Evolutionary conservation across 257 asterid genomes (phyloP).

Genomic region (Salvia hispanica): DNA sequence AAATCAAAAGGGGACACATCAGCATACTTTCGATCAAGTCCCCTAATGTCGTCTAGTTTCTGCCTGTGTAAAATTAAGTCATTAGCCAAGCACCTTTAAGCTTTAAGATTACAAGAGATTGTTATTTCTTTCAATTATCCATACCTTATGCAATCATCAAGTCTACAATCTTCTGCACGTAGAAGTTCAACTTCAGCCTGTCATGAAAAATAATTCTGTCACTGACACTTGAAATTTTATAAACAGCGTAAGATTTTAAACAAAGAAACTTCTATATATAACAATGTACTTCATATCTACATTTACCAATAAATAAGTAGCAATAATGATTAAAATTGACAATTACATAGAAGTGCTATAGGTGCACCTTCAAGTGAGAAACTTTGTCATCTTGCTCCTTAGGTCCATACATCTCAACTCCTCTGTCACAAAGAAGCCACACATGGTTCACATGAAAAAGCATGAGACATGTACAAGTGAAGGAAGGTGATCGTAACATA

Average conservation of each 20-base stretch:
- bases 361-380: constrained; percentile 58
- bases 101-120: constrained; percentile 16
- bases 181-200: constrained; percentile 65
- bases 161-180: constrained; percentile 53
- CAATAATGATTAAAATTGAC: not conserved
- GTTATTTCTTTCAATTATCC: constrained; percentile 17
- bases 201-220: constrained; percentile 24
- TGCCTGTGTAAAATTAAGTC: constrained; percentile 51
- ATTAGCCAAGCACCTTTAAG: constrained; percentile 33
- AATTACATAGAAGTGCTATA: constrained; percentile 10
- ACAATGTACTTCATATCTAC: not conserved
- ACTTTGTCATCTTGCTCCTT: constrained; percentile 42
- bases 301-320: not conserved
- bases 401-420: constrained; percentile 35
- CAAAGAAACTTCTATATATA: not conserved
- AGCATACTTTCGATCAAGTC: constrained; percentile 59
- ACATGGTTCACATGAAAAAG: constrained; percentile 32
- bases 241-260: not conserved
- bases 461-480: constrained; percentile 22
- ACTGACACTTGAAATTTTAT: not conserved
- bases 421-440: constrained; percentile 47
- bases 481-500: constrained; percentile 31
- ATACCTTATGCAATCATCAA: constrained; percentile 76
- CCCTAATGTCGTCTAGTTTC: constrained; percentile 55
- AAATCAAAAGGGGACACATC: constrained; percentile 13